A percentile compares a stretch with the other conserved stretches of the same genome.
Evolutionary conservation across 805 yeast genomes (phyloP).

Genomic region (Babjeviella inositovora): DNA sequence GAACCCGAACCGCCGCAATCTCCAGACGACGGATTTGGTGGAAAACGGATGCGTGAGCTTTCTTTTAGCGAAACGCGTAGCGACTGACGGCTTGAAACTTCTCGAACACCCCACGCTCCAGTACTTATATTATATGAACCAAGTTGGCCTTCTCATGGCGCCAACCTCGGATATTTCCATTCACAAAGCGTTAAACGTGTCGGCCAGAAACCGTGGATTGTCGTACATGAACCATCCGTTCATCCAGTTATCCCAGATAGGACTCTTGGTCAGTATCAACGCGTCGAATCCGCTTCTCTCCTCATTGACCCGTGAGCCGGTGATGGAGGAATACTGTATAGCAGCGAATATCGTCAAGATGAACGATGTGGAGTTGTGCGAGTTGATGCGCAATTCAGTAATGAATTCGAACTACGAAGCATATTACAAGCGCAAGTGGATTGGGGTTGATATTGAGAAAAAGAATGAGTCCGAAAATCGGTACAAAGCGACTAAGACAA

Average conservation of each 20-base stretch:
- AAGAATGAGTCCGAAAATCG: not conserved
- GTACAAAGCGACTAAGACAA: not conserved
- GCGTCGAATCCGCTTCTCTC: constrained; percentile 9
- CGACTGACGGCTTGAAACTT: constrained; percentile 8
- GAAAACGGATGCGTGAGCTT: too few species aligned
- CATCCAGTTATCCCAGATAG: constrained; percentile 8
- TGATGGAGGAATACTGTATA: constrained; percentile 10
- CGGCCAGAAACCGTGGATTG: constrained; percentile 1
- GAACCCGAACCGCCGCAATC: too few species aligned
- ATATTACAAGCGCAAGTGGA: constrained; percentile 9
- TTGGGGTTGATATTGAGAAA: constrained; percentile 6
- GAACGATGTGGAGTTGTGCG: constrained; percentile 9
- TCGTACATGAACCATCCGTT: constrained; percentile 7
- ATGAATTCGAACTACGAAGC: constrained; percentile 9
- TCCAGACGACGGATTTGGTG: too few species aligned
- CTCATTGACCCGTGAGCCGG: constrained; percentile 9
- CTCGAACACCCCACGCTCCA: constrained; percentile 7
- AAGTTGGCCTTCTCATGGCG: constrained; percentile 10
- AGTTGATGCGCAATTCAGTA: constrained; percentile 9
- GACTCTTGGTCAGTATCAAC: constrained; percentile 7
- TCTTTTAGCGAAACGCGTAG: constrained; percentile 7
- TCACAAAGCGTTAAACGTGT: too few species aligned
- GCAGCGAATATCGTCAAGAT: constrained; percentile 9
- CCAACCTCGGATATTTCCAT: constrained; percentile 9
- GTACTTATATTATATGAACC: constrained; percentile 9